Evolutionary conservation across 345 rosid species (phyloP), one percentile per base, ranked within the genome.

Genomic region (Eucalyptus regnans): DNA sequence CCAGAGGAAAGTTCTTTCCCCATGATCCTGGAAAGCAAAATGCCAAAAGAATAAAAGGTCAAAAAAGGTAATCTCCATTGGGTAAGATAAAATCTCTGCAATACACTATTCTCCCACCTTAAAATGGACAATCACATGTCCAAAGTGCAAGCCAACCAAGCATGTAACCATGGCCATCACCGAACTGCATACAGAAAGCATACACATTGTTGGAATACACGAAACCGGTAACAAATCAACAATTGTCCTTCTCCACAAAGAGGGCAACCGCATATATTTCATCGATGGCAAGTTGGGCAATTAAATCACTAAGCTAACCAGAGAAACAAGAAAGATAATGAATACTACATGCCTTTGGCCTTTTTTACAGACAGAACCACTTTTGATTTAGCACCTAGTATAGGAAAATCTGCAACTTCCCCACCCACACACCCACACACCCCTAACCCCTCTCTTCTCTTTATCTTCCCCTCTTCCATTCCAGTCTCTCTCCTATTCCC

Each of bases 91-190:
- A 86, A 37, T 20, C 49, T 62, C 31, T 25, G 33, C 85, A 68
- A 29, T 7, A 16, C 51, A 31, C 44, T 49, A 91, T 62, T 86
- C 48, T 71, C 86, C 91, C 93, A 97, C 98, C 98, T 96, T 95
- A 90, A 94, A 92, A 90, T 97, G 97, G 90, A 96, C 90, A 50
- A 97, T 94, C 56, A 95, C 89, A 87, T 97, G 99, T 88, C 99
- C 99, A 62, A 91, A 96, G 58, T 96, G 98, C 92, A 97, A 90
- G 89, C 99, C 99, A 54, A 95, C 89, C 89, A 97, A 90, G 94
- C 98, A 96, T 81, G 98, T 95, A 87, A 97, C 95, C 7, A 90
- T 89, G 8, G 98, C 97, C 98, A 96, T 97, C 92, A 93, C 92
- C 51, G 99, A 95, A 91, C 99, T 97, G 89, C 94, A 94, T 60